A percentile compares a stretch with the other conserved stretches of the same genome.
Evolutionary conservation across 129 eudicot genomes (phyloP).

Genomic region (Mikania micrantha): DNA sequence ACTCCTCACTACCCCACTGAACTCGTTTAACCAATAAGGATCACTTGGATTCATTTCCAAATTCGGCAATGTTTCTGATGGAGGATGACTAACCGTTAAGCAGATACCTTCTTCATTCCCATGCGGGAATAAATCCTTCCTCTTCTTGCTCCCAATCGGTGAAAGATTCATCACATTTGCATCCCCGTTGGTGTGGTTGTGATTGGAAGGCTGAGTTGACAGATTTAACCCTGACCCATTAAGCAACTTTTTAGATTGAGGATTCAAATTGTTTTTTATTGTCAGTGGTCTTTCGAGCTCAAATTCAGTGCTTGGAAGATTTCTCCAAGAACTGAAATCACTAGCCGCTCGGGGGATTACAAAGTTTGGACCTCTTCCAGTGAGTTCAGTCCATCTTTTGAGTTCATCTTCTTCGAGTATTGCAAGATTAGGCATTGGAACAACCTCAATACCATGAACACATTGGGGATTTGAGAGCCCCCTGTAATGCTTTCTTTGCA

Average conservation of each 20-base stretch:
- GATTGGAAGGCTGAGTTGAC: constrained; percentile 55
- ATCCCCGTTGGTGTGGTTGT: constrained; percentile 54
- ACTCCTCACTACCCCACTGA: constrained; percentile 65
- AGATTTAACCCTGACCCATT: constrained; percentile 67
- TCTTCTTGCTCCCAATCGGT: constrained; percentile 58
- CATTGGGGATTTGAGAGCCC: constrained; percentile 90
- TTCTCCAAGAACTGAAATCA: constrained; percentile 78
- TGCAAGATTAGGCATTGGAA: constrained; percentile 44
- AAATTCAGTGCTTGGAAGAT: constrained; percentile 65
- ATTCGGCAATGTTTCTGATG: constrained; percentile 38
- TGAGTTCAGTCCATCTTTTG: constrained; percentile 76
- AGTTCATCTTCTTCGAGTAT: constrained; percentile 59
- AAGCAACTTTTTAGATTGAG: constrained; percentile 55
- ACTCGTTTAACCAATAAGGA: constrained; percentile 64
- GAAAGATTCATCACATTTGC: constrained; percentile 46
- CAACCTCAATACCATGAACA: constrained; percentile 82
- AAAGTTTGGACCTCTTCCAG: constrained; percentile 65
- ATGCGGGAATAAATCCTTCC: constrained; percentile 51
- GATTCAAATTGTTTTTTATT: constrained; percentile 25
- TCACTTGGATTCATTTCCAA: constrained; percentile 55
- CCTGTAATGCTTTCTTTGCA: constrained; percentile 87
- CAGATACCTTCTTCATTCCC: constrained; percentile 54
- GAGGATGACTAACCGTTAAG: constrained; percentile 46
- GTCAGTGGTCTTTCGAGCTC: constrained; percentile 56
- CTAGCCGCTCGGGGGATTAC: constrained; percentile 66